Conservation (phyloP, 306 rosid species). For the Cucurbita argyrosperma region DNA sequence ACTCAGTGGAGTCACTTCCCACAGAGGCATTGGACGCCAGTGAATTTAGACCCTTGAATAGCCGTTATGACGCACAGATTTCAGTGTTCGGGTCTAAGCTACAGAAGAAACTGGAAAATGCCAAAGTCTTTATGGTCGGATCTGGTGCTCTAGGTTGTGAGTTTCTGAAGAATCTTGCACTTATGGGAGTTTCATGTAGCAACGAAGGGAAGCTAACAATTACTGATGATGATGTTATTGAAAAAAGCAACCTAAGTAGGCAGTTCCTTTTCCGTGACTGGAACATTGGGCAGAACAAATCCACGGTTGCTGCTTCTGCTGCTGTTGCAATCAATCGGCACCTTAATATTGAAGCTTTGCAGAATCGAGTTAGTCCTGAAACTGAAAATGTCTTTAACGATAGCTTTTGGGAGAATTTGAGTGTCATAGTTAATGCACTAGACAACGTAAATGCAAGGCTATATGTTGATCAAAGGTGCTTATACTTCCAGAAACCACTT, state of each 20-base stretch:
- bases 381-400: slow-evolving; percentile 74
- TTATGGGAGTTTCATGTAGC: slow-evolving; percentile 97
- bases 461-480: slow-evolving; percentile 90
- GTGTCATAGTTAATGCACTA: slow-evolving; percentile 70
- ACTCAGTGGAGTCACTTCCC: slow-evolving; percentile 91
- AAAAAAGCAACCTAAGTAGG: slow-evolving; percentile 93
- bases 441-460: slow-evolving; percentile 94
- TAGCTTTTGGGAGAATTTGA: slow-evolving; percentile 59
- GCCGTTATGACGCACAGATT: slow-evolving; percentile 96
- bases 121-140: slow-evolving; percentile 74
- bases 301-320: slow-evolving; percentile 86
- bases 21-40: slow-evolving; percentile 56
- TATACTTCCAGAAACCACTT: slow-evolving; percentile 95
- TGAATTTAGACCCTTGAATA: slow-evolving; percentile 62
- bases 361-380: slow-evolving; percentile 71
- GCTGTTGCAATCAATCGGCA: slow-evolving; percentile 47
- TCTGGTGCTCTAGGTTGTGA: slow-evolving; percentile 97
- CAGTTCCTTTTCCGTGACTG: slow-evolving; percentile 98
- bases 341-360: slow-evolving; percentile 57
- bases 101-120: slow-evolving; percentile 84
- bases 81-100: slow-evolving; percentile 85
- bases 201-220: slow-evolving; percentile 57
- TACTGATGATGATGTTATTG: slow-evolving; percentile 97
- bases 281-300: slow-evolving; percentile 97
- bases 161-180: slow-evolving; percentile 70